Base-by-base conservation (phyloP, 2,329 filamentous ascomycete genomes). In the Shiraia bambusicola region DNA sequence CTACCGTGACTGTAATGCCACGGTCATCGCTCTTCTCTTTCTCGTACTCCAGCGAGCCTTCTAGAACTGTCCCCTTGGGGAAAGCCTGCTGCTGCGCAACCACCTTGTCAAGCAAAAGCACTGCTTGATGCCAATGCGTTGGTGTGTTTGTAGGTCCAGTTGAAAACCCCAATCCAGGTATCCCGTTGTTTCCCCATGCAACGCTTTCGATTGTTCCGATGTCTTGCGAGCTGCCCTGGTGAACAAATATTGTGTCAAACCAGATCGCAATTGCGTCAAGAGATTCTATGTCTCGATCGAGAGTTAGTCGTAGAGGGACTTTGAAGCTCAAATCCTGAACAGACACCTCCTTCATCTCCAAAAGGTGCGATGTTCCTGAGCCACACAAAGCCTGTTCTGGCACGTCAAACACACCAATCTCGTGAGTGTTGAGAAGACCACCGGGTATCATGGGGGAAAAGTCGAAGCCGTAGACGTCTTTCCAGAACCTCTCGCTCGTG, bases 241-340 rank as follows among this genome's bases (percentile, higher is more conserved):
- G 81, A 52, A 86, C 80, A 70, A 96, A 96, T 75, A 93, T 93
- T 16, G 86, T 92, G 66, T 97, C 92, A 65, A 96, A 96, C 88
- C 91, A 96, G 54, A 95, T 79, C 11, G 89, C 77, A 67, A 90
- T 95, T 4, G 88, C 92, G 62, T 96, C 89, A n/a, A 96, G 72
- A 2, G 76, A 73, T 45, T 87, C 82, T 40, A 85, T 74, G 47
- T 86, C 79, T 31, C 77, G 71, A 1, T 74, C 77, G 5, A 93
- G 62, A 12, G 73, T 78, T 8, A 83, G 78, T 40, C 77, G 65
- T 73, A 89, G 94, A 3, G 78, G 71, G 7, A 82, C 80, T 33
- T 80, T 80, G 71, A 96, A 96, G 12, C 81, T 78, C 13, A 96
- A 76, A 55, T 96, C 88, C 27, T 83, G 76, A 1, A 82, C 75